Evolutionary conservation across 805 yeast species (phyloP), one percentile per base, ranked within the genome.

Genomic region (Lipomyces oligophaga): DNA sequence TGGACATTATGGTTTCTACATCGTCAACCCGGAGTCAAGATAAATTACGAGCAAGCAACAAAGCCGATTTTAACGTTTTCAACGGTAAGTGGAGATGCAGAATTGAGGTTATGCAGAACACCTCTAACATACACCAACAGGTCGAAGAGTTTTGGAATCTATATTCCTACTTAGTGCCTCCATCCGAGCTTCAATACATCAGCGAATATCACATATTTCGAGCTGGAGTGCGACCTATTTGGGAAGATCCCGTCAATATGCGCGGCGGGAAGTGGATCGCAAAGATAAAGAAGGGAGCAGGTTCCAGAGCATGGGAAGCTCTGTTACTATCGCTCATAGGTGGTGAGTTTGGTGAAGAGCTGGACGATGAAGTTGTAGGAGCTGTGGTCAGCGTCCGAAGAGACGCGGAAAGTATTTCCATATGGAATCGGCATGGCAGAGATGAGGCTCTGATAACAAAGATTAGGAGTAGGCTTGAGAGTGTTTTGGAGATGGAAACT

Each of bases 81-180:
- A 44, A 81, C 96, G 15, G 55, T 49, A 19, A 3, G 49, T 33
- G 8, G 19, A 5, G 11, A 22, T 26, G 20, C 11, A 5, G 5
- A 7, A 4, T 15, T 26, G 25, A 5, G n/a, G n/a, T 16, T 3
- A 25, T 16, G 19, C 15, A 18, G 21, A 4, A 5, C 30, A 26
- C 13, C 11, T 26, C 8, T 13, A 10, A 26, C 8, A 8, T n/a
- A 10, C 21, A 27, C 2, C 18, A n/a, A 21, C 21, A 49, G 54
- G 97, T 93, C 41, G 97, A 90, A 73, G 97, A 89, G 67, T 90
- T 93, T 73, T 90, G 98, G 98, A 97, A 97, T 18, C 83, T 90
- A 58, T 85, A 80, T 74, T 88, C 90, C 69, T 83, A 94, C 35
- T 81, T 90, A 59, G 96, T 96, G 58, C 80, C 80, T 58, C 95